Base-by-base conservation (phyloP, 2,329 filamentous ascomycete species). In the Beauveria bassiana region DNA sequence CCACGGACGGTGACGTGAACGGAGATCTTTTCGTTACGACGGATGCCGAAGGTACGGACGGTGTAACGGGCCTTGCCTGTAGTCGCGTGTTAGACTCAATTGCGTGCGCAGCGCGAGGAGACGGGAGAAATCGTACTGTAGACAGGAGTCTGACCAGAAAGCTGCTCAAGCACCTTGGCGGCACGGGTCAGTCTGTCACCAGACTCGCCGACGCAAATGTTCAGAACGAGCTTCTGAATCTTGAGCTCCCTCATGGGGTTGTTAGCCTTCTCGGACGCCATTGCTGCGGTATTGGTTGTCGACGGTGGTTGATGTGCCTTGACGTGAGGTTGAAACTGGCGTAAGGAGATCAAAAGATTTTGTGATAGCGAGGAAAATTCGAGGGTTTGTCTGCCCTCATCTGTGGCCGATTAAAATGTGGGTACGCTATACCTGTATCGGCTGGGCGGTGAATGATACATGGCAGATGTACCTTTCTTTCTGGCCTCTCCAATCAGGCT, bases 161-260 rank as follows among this genome's bases (percentile, higher is more conserved):
- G 86, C 87, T 99, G 95, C 86, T 99, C 95, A 73, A 99, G 87
- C 87, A 99, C 95, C 88, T 99, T 99, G 77, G 95, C 95, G 78
- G 95, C 95, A 89, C 95, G 91, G 74, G 95, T 99, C 78, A 99
- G 89, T 88, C 95, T 96, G 85, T 99, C 95, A 91, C 95, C 95
- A 89, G 93, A 98, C 86, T 99, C 95, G 83, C 95, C 95, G 75
- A 99, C 95, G 73, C 91, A 97, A 83, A 97, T 97, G 89, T 97
- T 97, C 79, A 97, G 90, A 81, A 96, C 93, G 80, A 97, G 91
- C 86, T 97, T 97, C 85, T 96, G 91, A 83, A 97, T 95, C 85
- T 92, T 91, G 79, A 98, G 91, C 85, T 99, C 93, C 85, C 93
- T 91, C 95, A 99, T 99, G 84, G 95, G 93, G 88, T 99, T 99